phyloP scores from a whole-genome alignment of 2,329 filamentous ascomycete genomes.

The Stemphylium lycopersici region DNA sequence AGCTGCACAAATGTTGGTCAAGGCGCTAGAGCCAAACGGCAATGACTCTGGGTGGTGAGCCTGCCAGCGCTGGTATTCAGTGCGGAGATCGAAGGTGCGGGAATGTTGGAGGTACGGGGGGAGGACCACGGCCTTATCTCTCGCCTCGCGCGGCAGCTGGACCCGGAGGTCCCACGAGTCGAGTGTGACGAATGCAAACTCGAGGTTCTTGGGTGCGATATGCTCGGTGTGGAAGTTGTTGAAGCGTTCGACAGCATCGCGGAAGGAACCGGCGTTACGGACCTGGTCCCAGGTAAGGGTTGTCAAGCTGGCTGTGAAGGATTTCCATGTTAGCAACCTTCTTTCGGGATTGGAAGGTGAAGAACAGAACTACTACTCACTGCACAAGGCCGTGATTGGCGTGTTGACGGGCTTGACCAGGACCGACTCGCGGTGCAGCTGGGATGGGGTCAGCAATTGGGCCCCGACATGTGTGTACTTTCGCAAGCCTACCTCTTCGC shows the following conservation, averaged over 20 bases:
- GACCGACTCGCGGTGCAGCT: conserved; percentile 95
- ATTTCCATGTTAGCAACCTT: not conserved
- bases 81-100: conserved; percentile 92
- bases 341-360: not conserved
- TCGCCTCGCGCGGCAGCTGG: conserved; percentile 94
- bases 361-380: conserved; percentile 66
- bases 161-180: conserved; percentile 98
- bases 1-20: conserved; percentile 97
- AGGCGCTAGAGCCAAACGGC: conserved; percentile 91
- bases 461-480: not conserved
- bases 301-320: conserved; percentile 80
- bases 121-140: conserved; percentile 96
- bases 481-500: conserved; percentile 74
- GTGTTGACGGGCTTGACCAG: conserved; percentile 99
- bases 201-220: conserved; percentile 85
- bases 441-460: conserved; percentile 31
- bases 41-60: conserved; percentile 97
- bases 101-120: conserved; percentile 98
- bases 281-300: conserved; percentile 99
- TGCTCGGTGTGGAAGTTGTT: conserved; percentile 93
- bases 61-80: conserved; percentile 98
- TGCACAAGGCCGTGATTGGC: conserved; percentile 97
- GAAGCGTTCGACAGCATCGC: conserved; percentile 94
- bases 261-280: conserved; percentile 94
- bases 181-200: conserved; percentile 97